Evolutionary conservation across 2,329 filamentous ascomycete species (phyloP), one percentile per base, ranked within the genome.

Genomic region (Cladosporium velox): DNA sequence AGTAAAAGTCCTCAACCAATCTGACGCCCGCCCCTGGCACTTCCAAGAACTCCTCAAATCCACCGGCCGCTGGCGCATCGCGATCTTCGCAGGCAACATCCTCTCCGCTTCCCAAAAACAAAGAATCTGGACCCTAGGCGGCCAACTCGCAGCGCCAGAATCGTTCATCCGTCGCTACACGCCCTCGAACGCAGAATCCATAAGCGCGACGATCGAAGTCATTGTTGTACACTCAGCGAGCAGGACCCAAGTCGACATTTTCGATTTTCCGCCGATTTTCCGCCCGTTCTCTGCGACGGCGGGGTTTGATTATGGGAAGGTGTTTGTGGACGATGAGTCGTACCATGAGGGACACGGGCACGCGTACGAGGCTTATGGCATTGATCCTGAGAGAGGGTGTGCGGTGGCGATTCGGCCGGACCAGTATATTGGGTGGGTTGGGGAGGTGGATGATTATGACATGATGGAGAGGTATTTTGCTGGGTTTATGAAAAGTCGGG

Each of bases 11-110:
- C 76, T 90, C 5, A 86, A 85, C 67, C 87, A 90, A 70, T 75
- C 82, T 2, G 81, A 84, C 67, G 82, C 80, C 0, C 79, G 85
- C 3, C 84, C 87, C 0, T 88, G 84, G 82, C 83, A 88, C 47
- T 80, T 90, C 54, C 86, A 89, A 59, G 79, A 86, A 66, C 78
- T 79, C 10, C 79, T 90, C 24, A 81, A 78, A 44, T 82, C 80
- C n/a, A 84, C 88, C 70, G 87, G 87, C 1, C 79, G 83, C 0
- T 89, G 86, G 75, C 79, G 87, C 8, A 72, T 90, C 34, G 75
- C 89, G 1, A 77, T 91, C 1, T 90, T 91, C 69, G 82, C 86
- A 0, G 89, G 89, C 1, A 79, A 89, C 68, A 77, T 91, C 2
- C 76, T 79, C 2, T 69, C 78, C 0, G 14, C 77, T 0, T 63